Evolutionary conservation across 1,139 yeast genomes (phyloP).

Genomic region (Scheffersomyces insectosa): DNA sequence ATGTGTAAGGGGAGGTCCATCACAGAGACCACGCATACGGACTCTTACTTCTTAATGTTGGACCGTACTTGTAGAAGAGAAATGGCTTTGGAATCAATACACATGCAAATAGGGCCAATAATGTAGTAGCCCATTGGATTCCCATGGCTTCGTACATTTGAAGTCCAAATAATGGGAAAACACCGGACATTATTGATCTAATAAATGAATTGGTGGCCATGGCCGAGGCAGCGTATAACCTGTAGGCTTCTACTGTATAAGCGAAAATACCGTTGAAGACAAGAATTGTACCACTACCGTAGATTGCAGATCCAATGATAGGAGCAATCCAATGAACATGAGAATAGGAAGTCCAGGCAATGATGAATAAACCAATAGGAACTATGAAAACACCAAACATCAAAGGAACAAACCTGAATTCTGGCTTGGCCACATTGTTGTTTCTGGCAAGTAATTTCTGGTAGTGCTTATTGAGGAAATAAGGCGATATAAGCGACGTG

Average conservation of each 20-base stretch:
- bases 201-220: slow-evolving; percentile 13
- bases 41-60: slow-evolving; percentile 6
- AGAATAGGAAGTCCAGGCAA: slow-evolving; percentile 12
- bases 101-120: slow-evolving; percentile 9
- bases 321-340: slow-evolving; percentile 11
- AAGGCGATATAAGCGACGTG: neutral
- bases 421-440: slow-evolving; percentile 1
- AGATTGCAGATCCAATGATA: slow-evolving; percentile 8
- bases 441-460: neutral
- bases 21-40: slow-evolving; percentile 8
- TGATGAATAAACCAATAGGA: slow-evolving; percentile 10
- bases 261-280: slow-evolving; percentile 12
- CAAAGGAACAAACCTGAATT: slow-evolving; percentile 1
- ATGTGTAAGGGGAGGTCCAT: neutral
- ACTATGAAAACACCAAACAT: neutral
- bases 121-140: slow-evolving; percentile 12
- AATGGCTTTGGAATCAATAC: slow-evolving; percentile 10
- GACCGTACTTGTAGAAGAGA: slow-evolving; percentile 9
- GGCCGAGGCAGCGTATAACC: slow-evolving; percentile 13
- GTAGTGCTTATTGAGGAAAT: neutral
- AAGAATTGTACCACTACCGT: slow-evolving; percentile 1
- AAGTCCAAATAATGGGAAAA: slow-evolving; percentile 10
- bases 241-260: slow-evolving; percentile 12
- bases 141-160: slow-evolving; percentile 13
- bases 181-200: slow-evolving; percentile 11